A percentile compares a stretch with the other conserved stretches of the same genome.
Evolutionary conservation across 305 asterid species (phyloP).

Genomic region (Lippia alba): DNA sequence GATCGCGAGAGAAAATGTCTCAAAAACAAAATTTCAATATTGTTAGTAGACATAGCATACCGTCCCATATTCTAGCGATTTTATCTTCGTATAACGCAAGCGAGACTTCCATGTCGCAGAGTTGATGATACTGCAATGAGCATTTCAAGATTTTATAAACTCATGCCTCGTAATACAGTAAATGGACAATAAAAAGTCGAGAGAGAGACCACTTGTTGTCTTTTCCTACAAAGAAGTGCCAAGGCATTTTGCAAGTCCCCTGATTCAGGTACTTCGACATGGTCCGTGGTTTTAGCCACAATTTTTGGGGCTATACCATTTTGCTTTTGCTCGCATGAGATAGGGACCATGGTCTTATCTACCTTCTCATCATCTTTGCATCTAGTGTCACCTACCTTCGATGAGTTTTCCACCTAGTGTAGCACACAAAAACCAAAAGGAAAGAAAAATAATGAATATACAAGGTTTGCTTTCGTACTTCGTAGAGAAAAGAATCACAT

Average conservation of each 20-base stretch:
- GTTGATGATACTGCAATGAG: constrained; percentile 40
- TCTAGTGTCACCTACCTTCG: constrained; percentile 23
- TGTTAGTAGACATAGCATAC: constrained; percentile 33
- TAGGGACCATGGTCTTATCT: constrained; percentile 15
- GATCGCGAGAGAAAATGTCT: too few species aligned
- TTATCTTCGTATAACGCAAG: constrained; percentile 43
- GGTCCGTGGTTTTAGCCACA: constrained; percentile 3
- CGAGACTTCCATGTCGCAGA: constrained; percentile 41
- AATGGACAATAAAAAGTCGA: neutral
- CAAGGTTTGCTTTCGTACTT: neutral
- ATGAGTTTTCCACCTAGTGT: constrained; percentile 41
- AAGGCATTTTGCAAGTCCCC: constrained; percentile 40
- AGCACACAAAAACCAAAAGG: too few species aligned
- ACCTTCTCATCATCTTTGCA: constrained; percentile 31
- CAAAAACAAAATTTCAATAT: neutral
- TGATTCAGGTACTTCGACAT: constrained; percentile 27
- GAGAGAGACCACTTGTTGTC: constrained; percentile 41
- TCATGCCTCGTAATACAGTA: neutral
- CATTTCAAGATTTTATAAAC: neutral
- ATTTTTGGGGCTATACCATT: constrained; percentile 10
- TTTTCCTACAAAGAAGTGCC: constrained; percentile 35
- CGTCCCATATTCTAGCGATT: constrained; percentile 43
- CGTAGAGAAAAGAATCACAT: neutral
- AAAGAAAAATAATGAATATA: too few species aligned
- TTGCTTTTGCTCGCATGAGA: constrained; percentile 33